These are phyloP conservation scores for Backusella liffmaniae DNA, from an alignment of 192 early-diverging fungal species.

Conservation along the genomic window DNA sequence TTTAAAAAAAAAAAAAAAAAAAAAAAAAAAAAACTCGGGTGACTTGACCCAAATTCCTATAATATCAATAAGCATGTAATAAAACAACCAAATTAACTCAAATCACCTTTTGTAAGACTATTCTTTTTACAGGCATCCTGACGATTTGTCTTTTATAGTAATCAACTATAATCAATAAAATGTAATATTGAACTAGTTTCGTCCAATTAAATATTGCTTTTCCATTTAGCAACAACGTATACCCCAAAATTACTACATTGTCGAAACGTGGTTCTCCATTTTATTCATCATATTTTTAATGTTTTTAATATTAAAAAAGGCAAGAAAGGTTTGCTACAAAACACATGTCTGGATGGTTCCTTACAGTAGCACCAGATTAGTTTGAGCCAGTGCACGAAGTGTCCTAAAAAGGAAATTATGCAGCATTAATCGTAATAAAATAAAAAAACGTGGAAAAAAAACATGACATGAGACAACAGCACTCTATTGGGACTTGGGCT, in stretches of 20 bases:
- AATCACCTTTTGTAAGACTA: neutral
- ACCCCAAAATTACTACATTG: neutral
- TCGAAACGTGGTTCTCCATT: neutral
- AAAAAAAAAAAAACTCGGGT: neutral
- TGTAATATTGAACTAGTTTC: neutral
- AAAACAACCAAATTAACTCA: neutral
- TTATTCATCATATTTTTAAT: neutral
- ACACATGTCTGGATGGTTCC: neutral
- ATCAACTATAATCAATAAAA: neutral
- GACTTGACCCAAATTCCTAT: neutral
- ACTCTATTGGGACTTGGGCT: neutral
- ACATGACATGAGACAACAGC: neutral
- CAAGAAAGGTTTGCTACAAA: neutral
- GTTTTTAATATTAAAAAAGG: neutral
- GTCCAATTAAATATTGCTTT: neutral
- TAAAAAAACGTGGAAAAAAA: neutral
- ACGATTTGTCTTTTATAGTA: neutral
- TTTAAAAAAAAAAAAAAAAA: no score
- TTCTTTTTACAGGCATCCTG: neutral
- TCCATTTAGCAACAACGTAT: neutral
- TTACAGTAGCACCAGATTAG: neutral
- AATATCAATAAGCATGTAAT: neutral
- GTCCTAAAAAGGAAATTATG: slow-evolving; percentile 7
- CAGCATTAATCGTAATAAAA: slow-evolving; percentile 9
- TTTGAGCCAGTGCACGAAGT: neutral